Percentiles rank a stretch among this genome's conserved stretches.
phyloP scores from a whole-genome alignment of 2,329 filamentous ascomycete genomes.

The Meredithiella fracta region DNA sequence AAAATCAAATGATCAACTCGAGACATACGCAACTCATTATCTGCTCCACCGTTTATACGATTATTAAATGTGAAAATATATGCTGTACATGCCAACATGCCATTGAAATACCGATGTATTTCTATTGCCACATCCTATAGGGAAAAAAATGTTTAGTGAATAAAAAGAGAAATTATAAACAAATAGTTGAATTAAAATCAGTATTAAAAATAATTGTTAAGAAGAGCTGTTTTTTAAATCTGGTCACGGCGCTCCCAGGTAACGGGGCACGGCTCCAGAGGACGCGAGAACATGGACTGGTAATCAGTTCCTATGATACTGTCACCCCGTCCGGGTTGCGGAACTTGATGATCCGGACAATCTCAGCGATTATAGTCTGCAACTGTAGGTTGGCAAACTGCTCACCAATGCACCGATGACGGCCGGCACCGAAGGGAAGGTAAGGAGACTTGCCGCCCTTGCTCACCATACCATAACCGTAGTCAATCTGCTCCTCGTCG shows the following conservation, averaged over 20 bases:
- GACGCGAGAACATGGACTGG: slow-evolving; percentile 55
- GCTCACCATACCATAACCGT: slow-evolving; percentile 82
- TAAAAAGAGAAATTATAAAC: not conserved
- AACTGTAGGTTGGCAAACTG: slow-evolving; percentile 91
- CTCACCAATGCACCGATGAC: slow-evolving; percentile 91
- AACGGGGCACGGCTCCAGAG: slow-evolving; percentile 53
- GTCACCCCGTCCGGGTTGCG: slow-evolving; percentile 54
- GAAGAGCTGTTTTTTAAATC: slow-evolving; percentile 6
- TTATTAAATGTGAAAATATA: slow-evolving; percentile 8
- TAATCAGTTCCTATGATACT: slow-evolving; percentile 54
- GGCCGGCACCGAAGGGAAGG: slow-evolving; percentile 81
- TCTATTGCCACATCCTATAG: too few species aligned
- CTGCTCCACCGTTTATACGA: slow-evolving; percentile 5
- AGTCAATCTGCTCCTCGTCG: slow-evolving; percentile 68
- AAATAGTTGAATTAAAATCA: slow-evolving; percentile 1
- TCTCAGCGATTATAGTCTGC: slow-evolving; percentile 62
- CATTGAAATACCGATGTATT: too few species aligned
- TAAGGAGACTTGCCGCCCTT: slow-evolving; percentile 85
- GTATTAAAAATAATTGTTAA: not conserved
- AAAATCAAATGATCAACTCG: too few species aligned
- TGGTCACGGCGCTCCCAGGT: slow-evolving; percentile 52
- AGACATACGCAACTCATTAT: too few species aligned
- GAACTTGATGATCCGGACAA: slow-evolving; percentile 68
- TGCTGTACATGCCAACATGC: slow-evolving; percentile 5
- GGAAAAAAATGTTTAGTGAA: too few species aligned